These are phyloP conservation scores for Liriodendron chinense DNA, from an alignment of 164 flowering plant genomes.

Conservation along the genomic window DNA sequence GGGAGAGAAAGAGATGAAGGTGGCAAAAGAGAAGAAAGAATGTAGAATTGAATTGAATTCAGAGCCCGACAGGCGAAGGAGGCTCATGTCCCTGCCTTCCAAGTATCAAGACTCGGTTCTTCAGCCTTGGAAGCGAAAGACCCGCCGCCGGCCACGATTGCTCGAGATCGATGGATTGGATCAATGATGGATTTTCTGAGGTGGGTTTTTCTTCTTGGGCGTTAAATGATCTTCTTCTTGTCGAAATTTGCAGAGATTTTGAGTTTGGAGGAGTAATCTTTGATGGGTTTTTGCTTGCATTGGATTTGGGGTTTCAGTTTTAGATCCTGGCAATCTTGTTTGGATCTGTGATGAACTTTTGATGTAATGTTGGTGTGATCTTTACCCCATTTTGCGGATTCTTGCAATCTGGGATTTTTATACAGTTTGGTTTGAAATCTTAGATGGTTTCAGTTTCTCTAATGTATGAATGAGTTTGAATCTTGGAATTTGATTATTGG, in stretches of 20 bases:
- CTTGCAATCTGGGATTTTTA: not conserved
- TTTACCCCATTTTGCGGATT: not conserved
- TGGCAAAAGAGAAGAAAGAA: conserved; percentile 5
- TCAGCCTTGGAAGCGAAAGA: conserved; percentile 36
- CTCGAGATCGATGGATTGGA: conserved; percentile 7
- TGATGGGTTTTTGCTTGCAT: conserved; percentile 2
- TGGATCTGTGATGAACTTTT: conserved; percentile 13
- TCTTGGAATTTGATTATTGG: not conserved
- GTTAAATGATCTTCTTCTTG: conserved; percentile 9
- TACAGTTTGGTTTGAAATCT: not conserved
- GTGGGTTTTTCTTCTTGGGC: conserved; percentile 18
- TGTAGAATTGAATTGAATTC: conserved; percentile 12
- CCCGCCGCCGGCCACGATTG: conserved; percentile 19
- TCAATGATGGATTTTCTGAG: conserved; percentile 13
- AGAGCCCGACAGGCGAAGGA: conserved; percentile 25
- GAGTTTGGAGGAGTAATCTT: not conserved
- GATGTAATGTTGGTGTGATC: conserved; percentile 5
- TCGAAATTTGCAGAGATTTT: not conserved
- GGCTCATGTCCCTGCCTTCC: conserved; percentile 38
- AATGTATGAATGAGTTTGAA: not conserved
- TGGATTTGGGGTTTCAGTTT: not conserved
- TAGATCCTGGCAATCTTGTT: conserved; percentile 9
- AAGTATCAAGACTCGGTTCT: conserved; percentile 46
- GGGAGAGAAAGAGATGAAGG: conserved; percentile 10
- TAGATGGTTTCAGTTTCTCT: not conserved